Evolutionary conservation across 352 stramenopile genomes (phyloP).

Genomic region (Phytopythium oedochilum): DNA sequence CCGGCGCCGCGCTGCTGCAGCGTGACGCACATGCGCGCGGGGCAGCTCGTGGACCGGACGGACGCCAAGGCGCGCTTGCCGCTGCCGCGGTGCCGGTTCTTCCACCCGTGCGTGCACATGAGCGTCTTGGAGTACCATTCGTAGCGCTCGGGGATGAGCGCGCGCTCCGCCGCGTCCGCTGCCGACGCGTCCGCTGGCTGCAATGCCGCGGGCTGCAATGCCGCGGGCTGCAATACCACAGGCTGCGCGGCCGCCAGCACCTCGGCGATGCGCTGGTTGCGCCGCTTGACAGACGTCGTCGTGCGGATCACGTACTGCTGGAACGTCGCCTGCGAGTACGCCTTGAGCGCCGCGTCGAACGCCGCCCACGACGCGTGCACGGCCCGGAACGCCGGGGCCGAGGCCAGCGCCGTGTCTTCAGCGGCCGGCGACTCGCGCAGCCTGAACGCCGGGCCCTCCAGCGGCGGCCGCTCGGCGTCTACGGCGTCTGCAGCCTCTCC

Average conservation of each 20-base stretch:
- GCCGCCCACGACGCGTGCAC: slow-evolving; percentile 59
- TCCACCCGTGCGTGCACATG: slow-evolving; percentile 80
- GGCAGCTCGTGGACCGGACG: slow-evolving; percentile 61
- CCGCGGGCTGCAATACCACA: too few relatives aligned
- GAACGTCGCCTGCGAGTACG: slow-evolving; percentile 54
- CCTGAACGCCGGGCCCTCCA: background rate
- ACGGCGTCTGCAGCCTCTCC: background rate
- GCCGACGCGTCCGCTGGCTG: too few relatives aligned
- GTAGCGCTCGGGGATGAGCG: slow-evolving; percentile 54
- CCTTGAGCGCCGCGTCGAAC: slow-evolving; percentile 60
- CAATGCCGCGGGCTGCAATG: too few relatives aligned
- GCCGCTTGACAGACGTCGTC: slow-evolving; percentile 66
- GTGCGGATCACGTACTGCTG: slow-evolving; percentile 77
- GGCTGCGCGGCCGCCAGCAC: background rate
- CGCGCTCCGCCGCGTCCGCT: slow-evolving; percentile 26
- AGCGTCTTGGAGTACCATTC: slow-evolving; percentile 83
- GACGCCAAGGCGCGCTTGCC: slow-evolving; percentile 61
- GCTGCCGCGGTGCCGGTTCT: slow-evolving; percentile 53
- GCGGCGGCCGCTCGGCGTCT: background rate
- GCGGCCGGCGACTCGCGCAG: background rate
- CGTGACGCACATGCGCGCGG: slow-evolving; percentile 78
- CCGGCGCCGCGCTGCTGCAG: slow-evolving; percentile 41
- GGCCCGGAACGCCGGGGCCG: slow-evolving; percentile 34
- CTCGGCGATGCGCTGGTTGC: slow-evolving; percentile 65
- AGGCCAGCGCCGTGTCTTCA: background rate